Base-by-base conservation (phyloP, 169 alveolate genomes). In the Plasmodium coatneyi region DNA sequence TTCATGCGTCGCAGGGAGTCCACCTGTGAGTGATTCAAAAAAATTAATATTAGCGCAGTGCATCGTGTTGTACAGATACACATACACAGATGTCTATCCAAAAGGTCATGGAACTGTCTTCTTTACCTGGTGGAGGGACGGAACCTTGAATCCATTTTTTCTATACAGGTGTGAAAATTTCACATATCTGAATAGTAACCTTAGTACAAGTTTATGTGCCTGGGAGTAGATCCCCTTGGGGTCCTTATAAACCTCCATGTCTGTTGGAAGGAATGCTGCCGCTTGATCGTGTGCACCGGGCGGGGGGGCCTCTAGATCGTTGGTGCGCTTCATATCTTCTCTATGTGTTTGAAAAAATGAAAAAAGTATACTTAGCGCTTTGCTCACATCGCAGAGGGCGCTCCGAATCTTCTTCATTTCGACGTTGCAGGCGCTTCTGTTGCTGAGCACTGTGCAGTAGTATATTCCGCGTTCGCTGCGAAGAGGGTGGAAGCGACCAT, bases 361-460 rank as follows among this genome's bases (percentile, higher is more conserved):
- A 5, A 74, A 36, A 14, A 84, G 66, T 6, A 84, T 74, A 52
- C 56, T 74, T 4, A 84, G 16, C 43, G 93, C 34, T 14, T 28
- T 49, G 56, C 80, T 36, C 39, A 84, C 80, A 49, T 84, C 93
- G 28, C 93, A 84, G 36, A 84, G 82, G 43, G 93, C 54, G 30
- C 93, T 84, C 41, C 74, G 41, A 3, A 49, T 52, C 16, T 84
- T 84, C 52, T 84, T 84, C 93, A 84, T 56, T 84, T 74, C 84
- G 16, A 84, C 30, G 43, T 72, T 28, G 41, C 93, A 84, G 49
- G 84, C 93, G 66, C 93, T 84, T 46, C 84, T 72, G 82, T 84
- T 84, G 43, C 84, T 84, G 19, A 84, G 78, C 34, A 74, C 71
- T 16, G 93, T 74, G 39, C 86, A 84, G 41, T 84, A 84, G 79